These are phyloP conservation scores for Chlamydomonas sp. DNA, from an alignment of 139 green algal species.

Conservation along the genomic window DNA sequence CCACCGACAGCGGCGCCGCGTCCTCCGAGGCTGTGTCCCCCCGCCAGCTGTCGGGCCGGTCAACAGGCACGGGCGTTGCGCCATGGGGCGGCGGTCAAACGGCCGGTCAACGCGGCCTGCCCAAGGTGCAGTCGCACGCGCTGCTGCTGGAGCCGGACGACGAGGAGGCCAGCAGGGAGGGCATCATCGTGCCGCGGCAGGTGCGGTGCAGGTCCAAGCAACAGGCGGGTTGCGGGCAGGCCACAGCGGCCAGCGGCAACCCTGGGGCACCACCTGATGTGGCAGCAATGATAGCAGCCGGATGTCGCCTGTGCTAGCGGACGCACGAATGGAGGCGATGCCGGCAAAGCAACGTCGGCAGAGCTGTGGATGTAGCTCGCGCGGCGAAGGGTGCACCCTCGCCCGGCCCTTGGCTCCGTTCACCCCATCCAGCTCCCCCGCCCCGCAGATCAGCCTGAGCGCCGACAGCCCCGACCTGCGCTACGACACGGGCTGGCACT, in stretches of 20 bases:
- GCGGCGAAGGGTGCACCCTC: too few relatives aligned
- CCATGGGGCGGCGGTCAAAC: too few relatives aligned
- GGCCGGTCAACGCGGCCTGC: neutral
- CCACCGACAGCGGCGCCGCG: too few relatives aligned
- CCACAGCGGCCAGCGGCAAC: neutral
- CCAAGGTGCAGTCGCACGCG: constrained; percentile 18
- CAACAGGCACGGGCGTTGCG: too few relatives aligned
- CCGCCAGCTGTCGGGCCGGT: too few relatives aligned
- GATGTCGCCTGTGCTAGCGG: neutral
- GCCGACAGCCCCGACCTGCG: constrained; percentile 6
- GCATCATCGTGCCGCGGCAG: constrained; percentile 26
- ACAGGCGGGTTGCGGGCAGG: neutral
- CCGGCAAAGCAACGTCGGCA: neutral
- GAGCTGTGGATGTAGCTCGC: too few relatives aligned
- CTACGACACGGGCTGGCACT: constrained; percentile 21
- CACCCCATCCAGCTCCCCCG: neutral
- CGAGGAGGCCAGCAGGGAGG: neutral
- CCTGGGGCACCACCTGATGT: neutral
- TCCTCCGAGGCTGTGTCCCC: too few relatives aligned
- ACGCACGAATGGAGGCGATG: neutral
- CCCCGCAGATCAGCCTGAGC: constrained; percentile 14
- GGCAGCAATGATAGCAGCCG: neutral
- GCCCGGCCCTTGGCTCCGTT: too few relatives aligned
- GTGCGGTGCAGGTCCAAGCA: neutral
- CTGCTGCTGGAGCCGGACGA: constrained; percentile 9